Percentiles rank a stretch among this genome's conserved stretches.
These are phyloP conservation scores for Vanrija sp. DNA, from an alignment of 1,284 basidiomycete species.

Conservation along the genomic window DNA sequence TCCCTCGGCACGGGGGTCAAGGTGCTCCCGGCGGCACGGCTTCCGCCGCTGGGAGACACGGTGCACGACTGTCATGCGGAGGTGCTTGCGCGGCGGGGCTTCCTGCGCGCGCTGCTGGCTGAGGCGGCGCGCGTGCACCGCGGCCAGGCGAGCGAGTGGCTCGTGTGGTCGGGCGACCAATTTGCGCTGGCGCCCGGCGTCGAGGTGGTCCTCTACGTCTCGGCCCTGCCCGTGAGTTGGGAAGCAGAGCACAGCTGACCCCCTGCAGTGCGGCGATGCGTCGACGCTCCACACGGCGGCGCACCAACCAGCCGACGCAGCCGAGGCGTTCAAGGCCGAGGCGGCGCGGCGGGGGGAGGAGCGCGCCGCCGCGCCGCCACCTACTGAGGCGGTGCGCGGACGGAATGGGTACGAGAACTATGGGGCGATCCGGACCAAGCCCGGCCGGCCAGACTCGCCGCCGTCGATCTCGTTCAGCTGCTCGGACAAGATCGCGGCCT, in stretches of 20 bases:
- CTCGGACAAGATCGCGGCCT: conserved; percentile 83
- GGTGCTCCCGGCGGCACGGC: conserved; percentile 65
- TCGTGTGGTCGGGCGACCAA: conserved; percentile 23
- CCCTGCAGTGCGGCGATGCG: conserved; percentile 73
- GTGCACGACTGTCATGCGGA: conserved; percentile 90
- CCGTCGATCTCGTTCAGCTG: conserved; percentile 79
- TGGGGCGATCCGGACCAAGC: conserved; percentile 81
- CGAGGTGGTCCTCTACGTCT: conserved; percentile 70
- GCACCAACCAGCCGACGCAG: conserved; percentile 65
- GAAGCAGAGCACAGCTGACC: no score
- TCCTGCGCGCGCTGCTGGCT: conserved; percentile 73
- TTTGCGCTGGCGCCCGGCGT: conserved; percentile 58
- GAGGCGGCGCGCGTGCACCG: conserved; percentile 53
- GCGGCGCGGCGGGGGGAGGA: conserved; percentile 21
- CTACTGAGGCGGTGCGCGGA: conserved; percentile 59
- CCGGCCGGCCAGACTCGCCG: conserved; percentile 75
- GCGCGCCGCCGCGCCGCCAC: conserved; percentile 13
- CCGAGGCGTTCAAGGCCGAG: conserved; percentile 58
- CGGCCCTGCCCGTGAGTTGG: conserved; percentile 77
- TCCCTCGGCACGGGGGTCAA: conserved; percentile 81
- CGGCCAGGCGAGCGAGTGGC: conserved; percentile 33
- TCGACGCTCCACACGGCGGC: conserved; percentile 73
- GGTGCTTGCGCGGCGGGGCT: conserved; percentile 74
- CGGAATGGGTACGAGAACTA: conserved; percentile 69
- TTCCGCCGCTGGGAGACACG: conserved; percentile 70